A percentile compares a stretch with the other conserved stretches of the same genome.
Conservation (phyloP, 768 basidiomycete species). For the Aureoboletus auriporus region DNA sequence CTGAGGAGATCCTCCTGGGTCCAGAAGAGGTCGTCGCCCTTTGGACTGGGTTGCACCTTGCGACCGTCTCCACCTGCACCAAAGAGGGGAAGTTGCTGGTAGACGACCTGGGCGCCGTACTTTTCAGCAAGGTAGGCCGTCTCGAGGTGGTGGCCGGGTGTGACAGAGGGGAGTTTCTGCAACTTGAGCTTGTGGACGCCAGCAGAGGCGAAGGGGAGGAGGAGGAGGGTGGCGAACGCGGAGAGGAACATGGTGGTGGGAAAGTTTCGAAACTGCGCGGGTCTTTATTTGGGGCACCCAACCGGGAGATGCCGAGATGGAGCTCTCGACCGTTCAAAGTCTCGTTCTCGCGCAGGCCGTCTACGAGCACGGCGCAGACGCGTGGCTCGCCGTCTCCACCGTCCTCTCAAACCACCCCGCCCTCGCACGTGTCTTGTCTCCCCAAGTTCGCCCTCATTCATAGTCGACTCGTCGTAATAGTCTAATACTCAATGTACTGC, state of each 20-base stretch:
- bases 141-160: constrained; percentile 63
- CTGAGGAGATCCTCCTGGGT: constrained; percentile 67
- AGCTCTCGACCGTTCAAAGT: constrained; percentile 50
- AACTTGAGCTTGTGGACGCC: constrained; percentile 85
- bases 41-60: constrained; percentile 42
- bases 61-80: constrained; percentile 76
- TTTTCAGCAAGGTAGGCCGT: constrained; percentile 90
- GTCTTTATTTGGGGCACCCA: no score
- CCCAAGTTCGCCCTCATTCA: constrained; percentile 46
- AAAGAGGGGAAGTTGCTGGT: constrained; percentile 58
- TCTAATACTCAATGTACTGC: constrained; percentile 16
- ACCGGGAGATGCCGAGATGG: not conserved
- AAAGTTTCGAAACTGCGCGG: no score
- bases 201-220: constrained; percentile 45
- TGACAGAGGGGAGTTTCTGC: constrained; percentile 70
- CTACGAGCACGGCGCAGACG: constrained; percentile 70
- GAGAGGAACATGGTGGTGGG: constrained; percentile 42
- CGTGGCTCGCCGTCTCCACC: constrained; percentile 65
- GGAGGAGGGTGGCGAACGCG: constrained; percentile 34
- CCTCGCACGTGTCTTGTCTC: constrained; percentile 55
- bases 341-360: constrained; percentile 85
- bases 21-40: constrained; percentile 69
- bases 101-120: constrained; percentile 56
- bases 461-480: constrained; percentile 8
- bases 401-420: constrained; percentile 70